phyloP scores from a whole-genome alignment of 768 basidiomycete species.

The Podaxis sp. region DNA sequence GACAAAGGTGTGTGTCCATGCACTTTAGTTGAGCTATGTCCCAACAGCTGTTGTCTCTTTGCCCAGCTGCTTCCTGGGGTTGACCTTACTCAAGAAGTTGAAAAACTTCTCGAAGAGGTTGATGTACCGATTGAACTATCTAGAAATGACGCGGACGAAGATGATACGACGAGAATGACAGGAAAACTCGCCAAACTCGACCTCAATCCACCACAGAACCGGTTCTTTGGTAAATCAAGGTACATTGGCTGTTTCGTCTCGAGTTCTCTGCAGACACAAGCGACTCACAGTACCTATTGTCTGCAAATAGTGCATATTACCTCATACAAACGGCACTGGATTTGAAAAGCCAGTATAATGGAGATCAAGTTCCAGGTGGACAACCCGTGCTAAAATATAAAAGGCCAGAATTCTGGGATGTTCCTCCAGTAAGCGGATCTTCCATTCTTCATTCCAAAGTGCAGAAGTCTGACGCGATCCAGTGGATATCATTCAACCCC shows the following conservation, averaged over 20 bases:
- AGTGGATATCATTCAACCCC: slow-evolving; percentile 34
- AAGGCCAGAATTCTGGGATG: slow-evolving; percentile 51
- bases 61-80: slow-evolving; percentile 48
- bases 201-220: slow-evolving; percentile 36
- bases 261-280: not conserved
- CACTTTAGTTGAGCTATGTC: not conserved
- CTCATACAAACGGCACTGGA: slow-evolving; percentile 56
- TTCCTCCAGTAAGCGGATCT: slow-evolving; percentile 37
- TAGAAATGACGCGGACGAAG: slow-evolving; percentile 34
- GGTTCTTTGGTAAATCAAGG: slow-evolving; percentile 54
- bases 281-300: not conserved
- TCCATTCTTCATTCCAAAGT: not conserved
- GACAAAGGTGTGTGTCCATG: slow-evolving; percentile 39
- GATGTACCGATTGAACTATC: slow-evolving; percentile 32
- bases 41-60: not conserved
- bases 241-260: slow-evolving; percentile 13
- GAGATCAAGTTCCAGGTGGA: slow-evolving; percentile 28
- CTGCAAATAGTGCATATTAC: slow-evolving; percentile 43
- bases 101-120: slow-evolving; percentile 39
- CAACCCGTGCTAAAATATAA: slow-evolving; percentile 27
- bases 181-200: slow-evolving; percentile 35
- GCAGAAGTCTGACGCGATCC: not conserved
- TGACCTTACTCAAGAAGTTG: slow-evolving; percentile 62
- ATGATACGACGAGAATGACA: slow-evolving; percentile 24
- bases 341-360: slow-evolving; percentile 53